phyloP scores from a whole-genome alignment of 2,329 filamentous ascomycete species.

The Xylaria sp. region DNA sequence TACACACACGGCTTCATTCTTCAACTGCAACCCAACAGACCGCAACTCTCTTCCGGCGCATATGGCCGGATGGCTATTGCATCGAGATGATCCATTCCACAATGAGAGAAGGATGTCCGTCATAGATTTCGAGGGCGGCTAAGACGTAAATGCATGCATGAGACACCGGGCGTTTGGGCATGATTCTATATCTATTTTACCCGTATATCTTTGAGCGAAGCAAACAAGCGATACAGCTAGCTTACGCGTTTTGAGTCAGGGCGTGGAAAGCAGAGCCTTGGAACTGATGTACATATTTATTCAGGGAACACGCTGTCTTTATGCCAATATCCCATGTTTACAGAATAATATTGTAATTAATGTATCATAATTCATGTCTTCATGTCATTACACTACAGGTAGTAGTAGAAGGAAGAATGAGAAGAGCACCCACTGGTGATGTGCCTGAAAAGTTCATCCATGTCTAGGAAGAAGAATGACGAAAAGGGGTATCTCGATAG shows the following conservation, averaged over 20 bases:
- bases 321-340: conserved; percentile 1
- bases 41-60: not conserved
- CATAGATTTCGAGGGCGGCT: conserved; percentile 25
- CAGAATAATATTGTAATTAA: conserved; percentile 43
- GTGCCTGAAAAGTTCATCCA: not conserved
- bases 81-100: not conserved
- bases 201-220: conserved; percentile 14
- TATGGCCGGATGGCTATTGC: not conserved
- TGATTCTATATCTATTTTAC: conserved; percentile 23
- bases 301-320: conserved; percentile 8
- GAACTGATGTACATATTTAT: conserved; percentile 24
- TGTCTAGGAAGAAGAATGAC: conserved; percentile 22
- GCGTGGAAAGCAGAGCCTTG: not conserved
- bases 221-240: conserved; percentile 9
- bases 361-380: conserved; percentile 49
- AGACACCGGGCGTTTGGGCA: conserved; percentile 32
- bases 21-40: not conserved
- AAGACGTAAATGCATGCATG: conserved; percentile 29
- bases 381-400: conserved; percentile 39
- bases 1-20: not conserved
- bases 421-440: conserved; percentile 5
- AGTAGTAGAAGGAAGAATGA: conserved; percentile 24
- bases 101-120: conserved; percentile 1
- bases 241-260: not conserved
- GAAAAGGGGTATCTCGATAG: conserved; percentile 42